Percentiles rank a stretch among this genome's conserved stretches.
Conservation (phyloP, 495 filamentous ascomycete genomes). For the Amphirosellinia nigrospora region DNA sequence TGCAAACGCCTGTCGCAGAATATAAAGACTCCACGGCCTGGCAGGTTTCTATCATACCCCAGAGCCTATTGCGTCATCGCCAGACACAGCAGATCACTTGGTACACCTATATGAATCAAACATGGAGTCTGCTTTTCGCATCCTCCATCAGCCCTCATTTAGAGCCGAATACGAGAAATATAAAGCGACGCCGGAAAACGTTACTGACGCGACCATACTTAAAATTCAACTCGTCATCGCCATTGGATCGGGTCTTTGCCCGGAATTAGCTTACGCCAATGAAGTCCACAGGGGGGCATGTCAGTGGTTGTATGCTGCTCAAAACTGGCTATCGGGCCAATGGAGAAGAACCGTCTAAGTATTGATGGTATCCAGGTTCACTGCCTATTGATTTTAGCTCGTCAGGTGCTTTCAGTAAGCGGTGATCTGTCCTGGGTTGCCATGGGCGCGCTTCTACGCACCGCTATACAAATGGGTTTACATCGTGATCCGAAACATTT, state of each 20-base stretch:
- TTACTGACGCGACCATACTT: constrained; percentile 35
- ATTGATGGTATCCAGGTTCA: constrained; percentile 53
- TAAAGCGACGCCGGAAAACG: neutral
- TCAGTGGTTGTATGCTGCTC: constrained; percentile 61
- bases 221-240: constrained; percentile 62
- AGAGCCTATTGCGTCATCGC: constrained; percentile 3
- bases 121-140: neutral
- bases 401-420: constrained; percentile 51
- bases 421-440: constrained; percentile 48
- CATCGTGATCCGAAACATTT: constrained; percentile 37
- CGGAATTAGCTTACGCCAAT: constrained; percentile 37
- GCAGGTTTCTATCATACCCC: neutral
- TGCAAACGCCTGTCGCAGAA: constrained; percentile 7
- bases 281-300: constrained; percentile 51
- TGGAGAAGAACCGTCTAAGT: constrained; percentile 53
- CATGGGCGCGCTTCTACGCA: constrained; percentile 27
- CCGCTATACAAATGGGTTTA: constrained; percentile 34
- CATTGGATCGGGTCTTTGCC: constrained; percentile 53
- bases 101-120: neutral
- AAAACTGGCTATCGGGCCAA: constrained; percentile 58
- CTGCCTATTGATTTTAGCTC: constrained; percentile 55
- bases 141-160: constrained; percentile 13
- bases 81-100: neutral
- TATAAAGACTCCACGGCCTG: neutral
- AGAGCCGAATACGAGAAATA: neutral